Base-by-base conservation (phyloP, 2,329 filamentous ascomycete genomes). In the Nannizziopsis barbatae region DNA sequence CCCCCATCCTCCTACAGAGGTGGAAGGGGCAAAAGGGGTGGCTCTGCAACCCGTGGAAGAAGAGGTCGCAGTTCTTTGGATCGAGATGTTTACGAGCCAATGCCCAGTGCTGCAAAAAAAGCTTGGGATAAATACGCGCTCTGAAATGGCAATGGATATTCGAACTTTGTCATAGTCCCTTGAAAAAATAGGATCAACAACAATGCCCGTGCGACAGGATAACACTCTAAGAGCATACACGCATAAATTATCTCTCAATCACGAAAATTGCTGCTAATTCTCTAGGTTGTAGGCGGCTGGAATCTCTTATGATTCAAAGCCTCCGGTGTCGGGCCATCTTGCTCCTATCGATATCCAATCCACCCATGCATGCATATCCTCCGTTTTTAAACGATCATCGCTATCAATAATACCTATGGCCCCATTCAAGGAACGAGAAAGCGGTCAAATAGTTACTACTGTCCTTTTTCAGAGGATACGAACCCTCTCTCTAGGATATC, bases 401-500 rank as follows among this genome's bases (percentile, higher is more conserved):
- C 22, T 27, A 27, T 27, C 22, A 7, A 27, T 7, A 27, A 27
- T 7, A 27, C 22, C 22, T 27, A 27, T 27, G 7, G 3, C 22
- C 4, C 22, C 3, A 27, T 4, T 27, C 22, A 3, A 7, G 7
- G 22, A 7, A 27, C 22, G 22, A 27, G 7, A 27, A 4, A 4
- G 22, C 22, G 22, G 7, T 27, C 22, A 27, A 27, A 27, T 3
- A 27, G 7, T 27, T 4, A 27, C 22, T 27, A 27, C 22, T n/a
- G 22, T 27, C 22, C n/a, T n/a, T 38, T 3, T 32, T 36, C 18
- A n/a, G 35, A 53, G 18, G 81, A 82, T 45, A 75, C 71, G 60
- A 90, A 90, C 0, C 88, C 88, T 1, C 74, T 67, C 53, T 94
- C 86, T 20, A 95, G 68, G 6, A 94, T 73, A 8, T 70, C 73